Conservation (phyloP, 257 asterid genomes). For the Solanum pennellii region DNA sequence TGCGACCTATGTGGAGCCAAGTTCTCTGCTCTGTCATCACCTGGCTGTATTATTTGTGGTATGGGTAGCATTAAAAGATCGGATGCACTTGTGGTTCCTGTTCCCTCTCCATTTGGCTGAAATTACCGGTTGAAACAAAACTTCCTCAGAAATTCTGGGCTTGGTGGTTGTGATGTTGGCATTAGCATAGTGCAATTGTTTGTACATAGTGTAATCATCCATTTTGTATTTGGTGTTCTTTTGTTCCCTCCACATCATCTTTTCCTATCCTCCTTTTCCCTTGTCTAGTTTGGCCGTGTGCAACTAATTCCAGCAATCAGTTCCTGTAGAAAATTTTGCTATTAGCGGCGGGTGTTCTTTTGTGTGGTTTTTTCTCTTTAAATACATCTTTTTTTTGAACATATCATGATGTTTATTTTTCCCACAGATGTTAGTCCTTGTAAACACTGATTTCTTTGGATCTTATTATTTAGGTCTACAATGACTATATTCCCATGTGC, state of each 20-base stretch:
- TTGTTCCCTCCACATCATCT: not conserved
- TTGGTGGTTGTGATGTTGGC: not conserved
- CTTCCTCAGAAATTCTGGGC: not conserved
- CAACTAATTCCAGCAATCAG: not conserved
- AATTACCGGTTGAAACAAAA: not conserved
- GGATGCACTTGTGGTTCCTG: constrained; percentile 83
- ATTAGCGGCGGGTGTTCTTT: not conserved
- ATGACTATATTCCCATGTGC: not conserved
- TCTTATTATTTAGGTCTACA: not conserved
- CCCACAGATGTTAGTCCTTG: not conserved
- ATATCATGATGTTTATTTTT: not conserved
- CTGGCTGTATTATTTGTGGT: constrained; percentile 97
- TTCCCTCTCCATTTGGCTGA: constrained; percentile 91
- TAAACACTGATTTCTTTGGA: not conserved
- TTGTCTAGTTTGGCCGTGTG: not conserved
- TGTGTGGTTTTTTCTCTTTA: not conserved
- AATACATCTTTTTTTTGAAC: not conserved
- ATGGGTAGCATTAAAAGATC: constrained; percentile 99
- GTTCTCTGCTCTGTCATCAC: constrained; percentile 83
- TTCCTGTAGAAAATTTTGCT: not conserved
- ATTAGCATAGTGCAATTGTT: not conserved
- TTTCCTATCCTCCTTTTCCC: not conserved
- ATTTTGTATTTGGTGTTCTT: not conserved
- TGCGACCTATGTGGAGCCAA: constrained; percentile 98
- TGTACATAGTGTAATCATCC: not conserved